Conservation (phyloP, 2,329 filamentous ascomycete genomes). For the Aspergillus intermedius region DNA sequence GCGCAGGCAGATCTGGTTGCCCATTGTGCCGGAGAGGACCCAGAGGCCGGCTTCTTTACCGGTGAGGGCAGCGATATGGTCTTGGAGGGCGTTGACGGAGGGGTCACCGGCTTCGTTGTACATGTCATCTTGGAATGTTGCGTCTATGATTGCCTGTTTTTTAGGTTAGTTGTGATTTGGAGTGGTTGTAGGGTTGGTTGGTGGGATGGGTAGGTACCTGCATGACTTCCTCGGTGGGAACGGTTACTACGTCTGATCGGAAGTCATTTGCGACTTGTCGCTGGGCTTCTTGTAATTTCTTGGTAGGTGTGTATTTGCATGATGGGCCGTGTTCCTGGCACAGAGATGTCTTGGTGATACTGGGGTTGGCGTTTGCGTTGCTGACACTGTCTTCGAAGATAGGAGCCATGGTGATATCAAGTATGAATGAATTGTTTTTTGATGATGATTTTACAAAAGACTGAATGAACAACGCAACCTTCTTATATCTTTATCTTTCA, state of each 20-base stretch:
- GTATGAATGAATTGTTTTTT: too few species aligned
- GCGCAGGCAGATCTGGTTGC: slow-evolving; percentile 33
- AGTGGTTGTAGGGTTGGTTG: background rate
- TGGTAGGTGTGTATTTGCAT: too few species aligned
- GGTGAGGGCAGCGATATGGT: slow-evolving; percentile 23
- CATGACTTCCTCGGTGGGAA: slow-evolving; percentile 21
- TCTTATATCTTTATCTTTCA: too few species aligned
- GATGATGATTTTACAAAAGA: too few species aligned
- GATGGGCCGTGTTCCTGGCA: too few species aligned
- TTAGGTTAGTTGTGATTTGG: background rate
- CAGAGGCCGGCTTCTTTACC: slow-evolving; percentile 30
- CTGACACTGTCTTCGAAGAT: too few species aligned
- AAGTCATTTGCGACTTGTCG: slow-evolving; percentile 12
- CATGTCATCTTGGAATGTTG: slow-evolving; percentile 30
- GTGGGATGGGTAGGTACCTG: slow-evolving; percentile 10
- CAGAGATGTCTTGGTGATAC: too few species aligned
- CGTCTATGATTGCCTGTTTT: slow-evolving; percentile 10
- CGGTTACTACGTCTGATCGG: slow-evolving; percentile 22
- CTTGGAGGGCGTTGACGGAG: slow-evolving; percentile 23
- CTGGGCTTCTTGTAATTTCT: too few species aligned
- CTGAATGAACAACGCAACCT: too few species aligned
- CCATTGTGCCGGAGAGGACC: slow-evolving; percentile 33
- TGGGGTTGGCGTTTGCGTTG: too few species aligned
- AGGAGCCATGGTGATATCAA: too few species aligned
- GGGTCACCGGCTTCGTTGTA: slow-evolving; percentile 26